Evolutionary conservation across 805 yeast genomes (phyloP).

Genomic region (Candida wancherniae): DNA sequence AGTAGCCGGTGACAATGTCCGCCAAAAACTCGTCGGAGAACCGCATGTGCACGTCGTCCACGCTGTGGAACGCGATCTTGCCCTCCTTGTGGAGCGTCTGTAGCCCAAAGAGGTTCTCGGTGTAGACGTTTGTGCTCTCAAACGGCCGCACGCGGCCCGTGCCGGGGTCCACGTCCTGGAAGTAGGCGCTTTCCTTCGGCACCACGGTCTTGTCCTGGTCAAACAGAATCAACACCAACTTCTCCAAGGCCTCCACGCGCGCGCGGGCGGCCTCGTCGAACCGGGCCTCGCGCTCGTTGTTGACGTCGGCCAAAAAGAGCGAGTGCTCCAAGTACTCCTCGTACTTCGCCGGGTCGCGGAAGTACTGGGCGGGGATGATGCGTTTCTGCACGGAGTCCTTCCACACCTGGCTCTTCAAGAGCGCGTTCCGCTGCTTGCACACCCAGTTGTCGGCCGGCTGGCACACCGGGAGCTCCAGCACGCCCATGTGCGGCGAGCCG

Average conservation of each 20-base stretch:
- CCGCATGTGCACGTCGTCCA: slow-evolving; percentile 63
- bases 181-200: slow-evolving; percentile 71
- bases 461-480: slow-evolving; percentile 64
- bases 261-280: slow-evolving; percentile 37
- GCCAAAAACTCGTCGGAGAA: slow-evolving; percentile 50
- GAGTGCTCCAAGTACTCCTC: slow-evolving; percentile 54
- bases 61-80: slow-evolving; percentile 43
- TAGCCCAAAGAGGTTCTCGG: slow-evolving; percentile 59
- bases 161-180: slow-evolving; percentile 46
- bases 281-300: slow-evolving; percentile 48
- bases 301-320: slow-evolving; percentile 56
- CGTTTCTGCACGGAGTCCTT: slow-evolving; percentile 48
- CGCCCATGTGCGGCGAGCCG: slow-evolving; percentile 81
- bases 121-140: slow-evolving; percentile 45
- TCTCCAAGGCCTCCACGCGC: slow-evolving; percentile 42
- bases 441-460: slow-evolving; percentile 47
- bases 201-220: slow-evolving; percentile 60
- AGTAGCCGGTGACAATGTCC: slow-evolving; percentile 39
- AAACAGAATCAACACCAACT: slow-evolving; percentile 57
- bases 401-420: slow-evolving; percentile 61
- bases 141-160: slow-evolving; percentile 43
- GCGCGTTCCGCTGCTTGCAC: slow-evolving; percentile 49
- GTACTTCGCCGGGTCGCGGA: slow-evolving; percentile 54
- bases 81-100: slow-evolving; percentile 38
- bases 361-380: slow-evolving; percentile 71